phyloP scores from a whole-genome alignment of 2,329 filamentous ascomycete species.

The Aureobasidium sp. region DNA sequence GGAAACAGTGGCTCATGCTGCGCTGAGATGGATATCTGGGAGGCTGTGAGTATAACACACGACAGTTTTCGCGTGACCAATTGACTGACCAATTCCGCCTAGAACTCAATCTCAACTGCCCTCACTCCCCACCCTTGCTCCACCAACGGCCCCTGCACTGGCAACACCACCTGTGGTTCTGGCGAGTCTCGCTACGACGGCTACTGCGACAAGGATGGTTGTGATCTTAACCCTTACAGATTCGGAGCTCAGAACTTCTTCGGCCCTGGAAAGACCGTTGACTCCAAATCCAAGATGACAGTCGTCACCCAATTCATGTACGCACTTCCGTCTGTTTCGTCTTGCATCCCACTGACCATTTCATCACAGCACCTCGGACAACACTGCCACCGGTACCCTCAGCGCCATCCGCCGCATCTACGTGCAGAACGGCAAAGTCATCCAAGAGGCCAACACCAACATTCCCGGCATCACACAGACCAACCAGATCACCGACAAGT shows the following conservation, averaged over 20 bases:
- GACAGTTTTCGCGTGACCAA: background rate
- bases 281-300: slow-evolving; percentile 47
- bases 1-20: slow-evolving; percentile 51
- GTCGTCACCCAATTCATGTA: background rate
- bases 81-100: background rate
- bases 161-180: slow-evolving; percentile 39
- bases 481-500: slow-evolving; percentile 48
- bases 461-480: slow-evolving; percentile 38
- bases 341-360: too few relatives aligned
- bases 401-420: slow-evolving; percentile 54
- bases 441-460: slow-evolving; percentile 29
- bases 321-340: too few relatives aligned
- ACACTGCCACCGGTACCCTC: slow-evolving; percentile 45
- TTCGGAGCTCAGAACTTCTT: slow-evolving; percentile 56
- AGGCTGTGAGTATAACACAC: slow-evolving; percentile 31
- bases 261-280: slow-evolving; percentile 46
- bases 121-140: slow-evolving; percentile 58
- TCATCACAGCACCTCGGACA: slow-evolving; percentile 21
- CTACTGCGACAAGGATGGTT: slow-evolving; percentile 53
- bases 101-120: slow-evolving; percentile 56
- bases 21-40: slow-evolving; percentile 62
- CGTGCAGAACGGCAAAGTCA: slow-evolving; percentile 52
- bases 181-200: slow-evolving; percentile 51
- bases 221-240: slow-evolving; percentile 60
- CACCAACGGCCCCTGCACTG: slow-evolving; percentile 41